A percentile compares a stretch with the other conserved stretches of the same genome.
Evolutionary conservation across 139 green algal species (phyloP).

Genomic region (Picochlorum sp.): DNA sequence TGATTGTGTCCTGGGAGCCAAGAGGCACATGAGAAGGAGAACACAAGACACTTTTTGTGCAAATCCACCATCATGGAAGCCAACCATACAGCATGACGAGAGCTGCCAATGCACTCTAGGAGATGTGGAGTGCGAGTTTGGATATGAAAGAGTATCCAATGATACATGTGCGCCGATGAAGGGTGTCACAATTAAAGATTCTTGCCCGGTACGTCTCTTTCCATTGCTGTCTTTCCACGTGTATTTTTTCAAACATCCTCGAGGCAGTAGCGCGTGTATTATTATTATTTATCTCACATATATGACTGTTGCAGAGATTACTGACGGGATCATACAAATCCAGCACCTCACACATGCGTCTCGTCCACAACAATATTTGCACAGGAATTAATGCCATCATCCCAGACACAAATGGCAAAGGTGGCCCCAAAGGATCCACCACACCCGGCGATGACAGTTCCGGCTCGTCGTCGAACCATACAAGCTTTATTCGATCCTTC

Average conservation of each 20-base stretch:
- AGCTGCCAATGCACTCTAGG: slow-evolving; percentile 27
- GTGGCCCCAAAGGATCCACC: slow-evolving; percentile 10
- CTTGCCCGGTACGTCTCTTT: slow-evolving; percentile 7
- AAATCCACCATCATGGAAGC: slow-evolving; percentile 47
- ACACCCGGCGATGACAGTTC: slow-evolving; percentile 4
- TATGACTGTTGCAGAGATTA: not conserved
- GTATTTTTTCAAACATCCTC: not conserved
- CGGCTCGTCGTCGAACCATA: not conserved
- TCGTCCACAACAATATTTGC: slow-evolving; percentile 61
- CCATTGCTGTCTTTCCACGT: not conserved
- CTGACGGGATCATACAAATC: slow-evolving; percentile 13
- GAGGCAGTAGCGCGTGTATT: not conserved
- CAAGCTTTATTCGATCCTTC: slow-evolving; percentile 11
- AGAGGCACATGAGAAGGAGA: slow-evolving; percentile 36
- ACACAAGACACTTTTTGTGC: slow-evolving; percentile 49
- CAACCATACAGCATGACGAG: not conserved
- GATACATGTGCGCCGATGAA: not conserved
- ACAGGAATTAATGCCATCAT: slow-evolving; percentile 33
- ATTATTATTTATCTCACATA: not conserved
- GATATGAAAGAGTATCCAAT: slow-evolving; percentile 28
- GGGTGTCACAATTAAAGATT: not conserved
- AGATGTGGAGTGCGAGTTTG: slow-evolving; percentile 70
- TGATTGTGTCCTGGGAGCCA: slow-evolving; percentile 31
- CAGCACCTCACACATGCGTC: slow-evolving; percentile 27
- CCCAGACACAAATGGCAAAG: slow-evolving; percentile 56